Base-by-base conservation (phyloP, 176 grass and related monocot species). In the Hsuehochloa calcarea region DNA sequence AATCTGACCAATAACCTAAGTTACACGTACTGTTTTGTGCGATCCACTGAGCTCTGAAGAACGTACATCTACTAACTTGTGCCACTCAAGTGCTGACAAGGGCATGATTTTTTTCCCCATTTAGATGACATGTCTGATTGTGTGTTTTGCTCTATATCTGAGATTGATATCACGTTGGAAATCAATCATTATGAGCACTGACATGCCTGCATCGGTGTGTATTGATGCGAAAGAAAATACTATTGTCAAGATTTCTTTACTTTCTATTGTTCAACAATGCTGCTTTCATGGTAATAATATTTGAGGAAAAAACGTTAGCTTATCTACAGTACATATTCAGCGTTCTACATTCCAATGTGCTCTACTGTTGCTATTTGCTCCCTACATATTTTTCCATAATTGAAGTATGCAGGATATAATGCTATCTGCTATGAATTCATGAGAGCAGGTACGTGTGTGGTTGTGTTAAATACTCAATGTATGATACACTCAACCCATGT, bases 401-500 rank as follows among this genome's bases (percentile, higher is more conserved):
- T 37, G 19, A 65, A 22, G 60, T 22, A 34, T 38, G 44, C 20
- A 68, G 19, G 62, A 80, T 80, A 68, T 51, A 13, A 51, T 38
- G 5, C 13, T 34, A 34, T 34, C 37, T 38, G 5, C 13, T 34
- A 34, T 34, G 27, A 34, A 65, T 16, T 5, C 62, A 65, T 31
- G 4, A 65, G 62, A 65, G 14, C 34, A 38, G 31, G 15, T 6
- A 20, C 8, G 2, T 20, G 5, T 20, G 34, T 51, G 45, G 62
- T 80, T 52, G 45, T 46, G 63, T 39, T 62, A n/a, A 52, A 38
- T 67, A 67, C 29, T 68, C 27, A 67, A 68, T 80, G 25, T 80
- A 80, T 80, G 44, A 19, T 13, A 14, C 29, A 16, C 20, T 16
- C 10, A 23, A 60, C 27, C n/a, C n/a, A 80, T 50, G 44, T 65